A percentile compares a stretch with the other conserved stretches of the same genome.
These are phyloP conservation scores for Fonsecaea multimorphosa DNA, from an alignment of 2,329 filamentous ascomycete species.

Conservation along the genomic window DNA sequence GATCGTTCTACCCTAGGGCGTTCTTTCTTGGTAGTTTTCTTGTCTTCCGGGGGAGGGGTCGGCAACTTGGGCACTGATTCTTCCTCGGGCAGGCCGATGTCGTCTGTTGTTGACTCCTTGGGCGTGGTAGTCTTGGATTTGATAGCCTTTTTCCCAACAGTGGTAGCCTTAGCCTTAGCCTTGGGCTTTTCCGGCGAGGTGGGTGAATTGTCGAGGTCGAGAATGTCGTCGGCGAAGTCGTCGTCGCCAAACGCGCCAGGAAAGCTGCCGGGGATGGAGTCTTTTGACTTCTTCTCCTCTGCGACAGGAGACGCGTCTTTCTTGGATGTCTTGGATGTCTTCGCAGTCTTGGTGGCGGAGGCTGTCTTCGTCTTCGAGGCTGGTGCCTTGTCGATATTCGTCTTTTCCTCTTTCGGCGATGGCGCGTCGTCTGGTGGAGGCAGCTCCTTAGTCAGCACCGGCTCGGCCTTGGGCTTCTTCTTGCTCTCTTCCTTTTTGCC, in stretches of 20 bases:
- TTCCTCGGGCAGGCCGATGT: constrained; percentile 39
- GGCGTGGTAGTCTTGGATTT: constrained; percentile 42
- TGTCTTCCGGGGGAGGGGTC: constrained; percentile 62
- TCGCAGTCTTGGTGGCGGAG: constrained; percentile 37
- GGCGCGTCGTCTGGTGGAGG: constrained; percentile 49
- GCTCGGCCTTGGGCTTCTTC: constrained; percentile 46
- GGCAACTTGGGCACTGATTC: constrained; percentile 45
- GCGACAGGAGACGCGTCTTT: constrained; percentile 38
- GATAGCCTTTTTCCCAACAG: constrained; percentile 34
- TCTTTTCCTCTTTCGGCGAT: constrained; percentile 51
- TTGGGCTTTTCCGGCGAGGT: constrained; percentile 34
- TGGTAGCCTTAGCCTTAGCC: constrained; percentile 32
- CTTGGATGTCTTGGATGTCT: constrained; percentile 38
- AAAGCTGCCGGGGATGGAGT: constrained; percentile 64
- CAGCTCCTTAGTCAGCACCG: constrained; percentile 47
- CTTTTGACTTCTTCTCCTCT: constrained; percentile 48
- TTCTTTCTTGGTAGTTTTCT: constrained; percentile 71
- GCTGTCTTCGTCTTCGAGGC: constrained; percentile 45
- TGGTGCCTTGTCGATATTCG: constrained; percentile 45
- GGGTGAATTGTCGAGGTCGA: constrained; percentile 40
- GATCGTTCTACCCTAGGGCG: constrained; percentile 77
- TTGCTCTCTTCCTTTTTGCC: constrained; percentile 49
- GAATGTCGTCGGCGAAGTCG: constrained; percentile 49
- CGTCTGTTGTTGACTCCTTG: constrained; percentile 40
- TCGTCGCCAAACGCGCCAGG: constrained; percentile 59